phyloP scores from a whole-genome alignment of 2,329 filamentous ascomycete genomes.

The Plectosphaerella sp. region DNA sequence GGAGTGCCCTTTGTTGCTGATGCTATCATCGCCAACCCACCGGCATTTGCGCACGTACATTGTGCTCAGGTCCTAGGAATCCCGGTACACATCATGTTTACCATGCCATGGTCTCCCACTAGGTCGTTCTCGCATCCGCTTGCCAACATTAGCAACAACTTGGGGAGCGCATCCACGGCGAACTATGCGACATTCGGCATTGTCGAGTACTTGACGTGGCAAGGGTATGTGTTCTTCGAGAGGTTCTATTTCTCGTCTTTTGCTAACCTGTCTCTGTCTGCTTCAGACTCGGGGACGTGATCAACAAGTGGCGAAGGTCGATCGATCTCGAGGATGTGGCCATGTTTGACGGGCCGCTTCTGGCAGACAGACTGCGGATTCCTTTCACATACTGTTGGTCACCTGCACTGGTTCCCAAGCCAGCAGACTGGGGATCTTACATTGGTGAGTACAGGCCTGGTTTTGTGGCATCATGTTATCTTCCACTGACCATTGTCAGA shows the following conservation, averaged over 20 bases:
- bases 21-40: conserved; percentile 46
- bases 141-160: conserved; percentile 54
- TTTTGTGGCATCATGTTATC: background rate
- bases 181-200: conserved; percentile 68
- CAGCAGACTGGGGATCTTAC: conserved; percentile 57
- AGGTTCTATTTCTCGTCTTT: too few relatives aligned
- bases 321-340: background rate
- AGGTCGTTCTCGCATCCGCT: conserved; percentile 69
- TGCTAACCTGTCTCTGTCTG: background rate
- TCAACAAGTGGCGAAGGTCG: background rate
- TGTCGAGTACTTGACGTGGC: conserved; percentile 72
- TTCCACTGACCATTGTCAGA: conserved; percentile 7
- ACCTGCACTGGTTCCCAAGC: conserved; percentile 61
- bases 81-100: conserved; percentile 43
- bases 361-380: conserved; percentile 61
- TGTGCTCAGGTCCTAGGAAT: conserved; percentile 39
- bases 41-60: conserved; percentile 42
- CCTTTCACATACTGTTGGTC: conserved; percentile 80
- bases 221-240: conserved; percentile 39
- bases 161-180: conserved; percentile 40
- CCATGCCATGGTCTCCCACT: conserved; percentile 73
- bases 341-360: conserved; percentile 56
- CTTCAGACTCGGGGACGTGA: background rate
- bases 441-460: conserved; percentile 36
- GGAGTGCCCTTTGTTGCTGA: conserved; percentile 39